Base-by-base conservation (phyloP, 2,329 filamentous ascomycete genomes). In the Colletotrichum costaricense region DNA sequence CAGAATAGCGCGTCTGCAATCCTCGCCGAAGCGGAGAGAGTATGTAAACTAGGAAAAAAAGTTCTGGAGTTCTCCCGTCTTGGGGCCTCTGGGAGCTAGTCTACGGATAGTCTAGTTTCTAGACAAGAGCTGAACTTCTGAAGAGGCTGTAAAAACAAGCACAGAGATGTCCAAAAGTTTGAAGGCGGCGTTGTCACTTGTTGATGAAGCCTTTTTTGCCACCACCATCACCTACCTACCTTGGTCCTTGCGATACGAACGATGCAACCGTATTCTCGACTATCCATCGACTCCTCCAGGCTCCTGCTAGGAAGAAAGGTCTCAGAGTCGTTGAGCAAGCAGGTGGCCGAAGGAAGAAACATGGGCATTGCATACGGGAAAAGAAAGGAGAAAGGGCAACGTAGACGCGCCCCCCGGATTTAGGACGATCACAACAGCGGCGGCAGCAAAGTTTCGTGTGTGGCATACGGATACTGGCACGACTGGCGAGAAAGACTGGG, bases 1-100 rank as follows among this genome's bases (percentile, higher is more conserved):
- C 70, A 73, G 33, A 73, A 69, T 59, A 46, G 42, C 56, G 66
- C 69, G 69, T 64, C 24, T 57, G 19, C 35, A 35, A 52, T 52
- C 59, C 59, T 60, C 35, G 67, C 30, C 28, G 30, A 11, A 49
- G 42, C 42, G 42, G 42, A 49, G 42, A 35, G 33, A 35, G 33
- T 35, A 35, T 12, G 33, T 35, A 12, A 12, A 35, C 33, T 35
- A 35, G 33, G 33, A 1, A n/a, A n/a, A 24, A 49, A n/a, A n/a
- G 19, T 49, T 46, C 42, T 49, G 19, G 42, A 46, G 42, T n/a
- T n/a, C 42, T 49, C 42, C 42, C 42, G 19, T n/a, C 38, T 42
- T 42, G 38, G 38, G 38, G 16, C 4, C 14, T 16, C 16, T 19
- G 38, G 38, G 38, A 7, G 38, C 38, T 42, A 42, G 38, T 42